Evolutionary conservation across 352 stramenopile species (phyloP).

Genomic region (Plasmopara viticola): DNA sequence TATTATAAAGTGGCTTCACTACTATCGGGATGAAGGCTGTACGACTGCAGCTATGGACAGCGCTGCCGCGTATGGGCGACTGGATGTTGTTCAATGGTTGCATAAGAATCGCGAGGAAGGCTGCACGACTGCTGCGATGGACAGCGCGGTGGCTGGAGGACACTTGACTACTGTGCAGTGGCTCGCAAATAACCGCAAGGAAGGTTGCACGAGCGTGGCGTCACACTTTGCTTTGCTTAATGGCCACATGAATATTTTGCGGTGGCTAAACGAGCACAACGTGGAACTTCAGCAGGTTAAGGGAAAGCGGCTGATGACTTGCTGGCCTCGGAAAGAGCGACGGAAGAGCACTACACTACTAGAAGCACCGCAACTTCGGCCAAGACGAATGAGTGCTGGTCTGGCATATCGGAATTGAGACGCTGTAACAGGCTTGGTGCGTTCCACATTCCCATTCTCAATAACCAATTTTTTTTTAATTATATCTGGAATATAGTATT

Average conservation of each 20-base stretch:
- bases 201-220: slow-evolving; percentile 70
- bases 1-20: slow-evolving; percentile 69
- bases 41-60: slow-evolving; percentile 75
- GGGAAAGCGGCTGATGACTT: background rate
- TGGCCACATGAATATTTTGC: slow-evolving; percentile 53
- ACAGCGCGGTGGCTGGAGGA: slow-evolving; percentile 58
- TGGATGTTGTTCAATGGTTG: slow-evolving; percentile 70
- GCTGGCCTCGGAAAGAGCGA: slow-evolving; percentile 27
- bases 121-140: slow-evolving; percentile 67
- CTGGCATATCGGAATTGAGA: slow-evolving; percentile 23
- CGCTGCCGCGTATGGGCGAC: slow-evolving; percentile 56
- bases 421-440: no score
- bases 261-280: slow-evolving; percentile 55
- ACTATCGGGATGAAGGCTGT: slow-evolving; percentile 60
- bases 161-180: slow-evolving; percentile 65
- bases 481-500: no score
- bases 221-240: slow-evolving; percentile 64
- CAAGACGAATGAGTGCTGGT: slow-evolving; percentile 25
- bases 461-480: no score
- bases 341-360: slow-evolving; percentile 28
- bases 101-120: slow-evolving; percentile 55
- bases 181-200: slow-evolving; percentile 45
- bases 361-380: slow-evolving; percentile 21
- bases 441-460: no score
- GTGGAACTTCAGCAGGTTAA: slow-evolving; percentile 13